phyloP scores from a whole-genome alignment of 1,284 basidiomycete species.

The Afroboletus lepidellus region DNA sequence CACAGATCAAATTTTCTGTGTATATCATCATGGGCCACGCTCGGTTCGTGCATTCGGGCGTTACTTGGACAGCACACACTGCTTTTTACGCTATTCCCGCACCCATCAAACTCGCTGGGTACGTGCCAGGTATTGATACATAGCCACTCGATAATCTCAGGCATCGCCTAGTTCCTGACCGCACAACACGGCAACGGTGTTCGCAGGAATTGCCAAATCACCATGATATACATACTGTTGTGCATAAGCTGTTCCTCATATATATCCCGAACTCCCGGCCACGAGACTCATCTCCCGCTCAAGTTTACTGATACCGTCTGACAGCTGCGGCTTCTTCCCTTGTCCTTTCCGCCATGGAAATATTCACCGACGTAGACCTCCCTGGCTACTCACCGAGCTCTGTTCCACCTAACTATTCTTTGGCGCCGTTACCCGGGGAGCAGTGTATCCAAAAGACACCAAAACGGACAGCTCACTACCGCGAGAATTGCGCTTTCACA shows the following conservation, averaged over 20 bases:
- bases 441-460: constrained; percentile 34
- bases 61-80: constrained; percentile 1
- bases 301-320: neutral
- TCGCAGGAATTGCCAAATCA: constrained; percentile 4
- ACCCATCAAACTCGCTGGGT: constrained; percentile 10
- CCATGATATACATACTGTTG: constrained; percentile 6
- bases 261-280: constrained; percentile 20
- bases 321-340: constrained; percentile 5
- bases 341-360: constrained; percentile 16
- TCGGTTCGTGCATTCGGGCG: neutral
- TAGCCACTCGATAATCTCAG: constrained; percentile 13
- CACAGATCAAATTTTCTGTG: constrained; percentile 6
- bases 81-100: constrained; percentile 1
- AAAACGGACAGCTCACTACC: constrained; percentile 7
- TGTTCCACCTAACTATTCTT: constrained; percentile 35
- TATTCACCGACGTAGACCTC: constrained; percentile 16
- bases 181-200: constrained; percentile 12
- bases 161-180: constrained; percentile 20
- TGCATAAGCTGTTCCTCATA: constrained; percentile 19
- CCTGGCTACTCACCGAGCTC: constrained; percentile 31
- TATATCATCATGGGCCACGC: neutral
- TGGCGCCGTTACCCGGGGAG: constrained; percentile 34
- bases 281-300: constrained; percentile 1
- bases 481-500: constrained; percentile 32
- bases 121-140: too few relatives aligned